phyloP scores from a whole-genome alignment of 2,329 filamentous ascomycete species.

The Teratosphaeria viscida region DNA sequence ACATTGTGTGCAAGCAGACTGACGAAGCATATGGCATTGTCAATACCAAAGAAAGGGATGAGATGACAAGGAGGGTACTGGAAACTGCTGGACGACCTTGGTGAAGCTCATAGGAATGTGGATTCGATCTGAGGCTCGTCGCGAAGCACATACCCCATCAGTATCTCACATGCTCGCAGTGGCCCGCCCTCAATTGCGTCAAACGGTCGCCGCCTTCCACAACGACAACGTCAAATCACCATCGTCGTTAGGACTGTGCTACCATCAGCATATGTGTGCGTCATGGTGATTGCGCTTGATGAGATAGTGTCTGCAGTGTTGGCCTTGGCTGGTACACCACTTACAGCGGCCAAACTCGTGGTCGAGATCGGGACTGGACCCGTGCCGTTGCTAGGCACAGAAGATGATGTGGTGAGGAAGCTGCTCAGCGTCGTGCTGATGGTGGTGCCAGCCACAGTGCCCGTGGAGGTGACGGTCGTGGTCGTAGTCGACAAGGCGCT shows the following conservation, averaged over 20 bases:
- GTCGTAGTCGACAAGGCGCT: neutral
- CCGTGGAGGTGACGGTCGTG: neutral
- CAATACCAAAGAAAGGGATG: conserved; percentile 31
- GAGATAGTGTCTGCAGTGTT: neutral
- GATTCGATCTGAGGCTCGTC: neutral
- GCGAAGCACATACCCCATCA: neutral
- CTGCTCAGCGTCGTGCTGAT: neutral
- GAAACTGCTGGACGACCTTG: conserved; percentile 22
- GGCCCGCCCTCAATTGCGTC: neutral
- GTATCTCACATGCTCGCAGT: neutral
- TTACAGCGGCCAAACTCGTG: neutral
- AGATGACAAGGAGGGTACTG: conserved; percentile 32
- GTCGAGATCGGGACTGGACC: neutral
- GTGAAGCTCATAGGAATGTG: neutral
- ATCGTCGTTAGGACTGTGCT: conserved; percentile 3
- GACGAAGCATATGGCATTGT: conserved; percentile 38
- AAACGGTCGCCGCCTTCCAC: neutral
- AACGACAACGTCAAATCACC: neutral
- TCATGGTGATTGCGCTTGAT: neutral
- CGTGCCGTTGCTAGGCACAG: neutral
- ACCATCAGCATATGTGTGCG: conserved; percentile 4
- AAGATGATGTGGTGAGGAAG: neutral
- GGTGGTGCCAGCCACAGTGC: neutral
- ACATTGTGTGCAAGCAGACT: conserved; percentile 35
- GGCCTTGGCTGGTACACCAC: neutral